phyloP scores from a whole-genome alignment of 2,329 filamentous ascomycete genomes.

The Colletotrichum cuscutae region DNA sequence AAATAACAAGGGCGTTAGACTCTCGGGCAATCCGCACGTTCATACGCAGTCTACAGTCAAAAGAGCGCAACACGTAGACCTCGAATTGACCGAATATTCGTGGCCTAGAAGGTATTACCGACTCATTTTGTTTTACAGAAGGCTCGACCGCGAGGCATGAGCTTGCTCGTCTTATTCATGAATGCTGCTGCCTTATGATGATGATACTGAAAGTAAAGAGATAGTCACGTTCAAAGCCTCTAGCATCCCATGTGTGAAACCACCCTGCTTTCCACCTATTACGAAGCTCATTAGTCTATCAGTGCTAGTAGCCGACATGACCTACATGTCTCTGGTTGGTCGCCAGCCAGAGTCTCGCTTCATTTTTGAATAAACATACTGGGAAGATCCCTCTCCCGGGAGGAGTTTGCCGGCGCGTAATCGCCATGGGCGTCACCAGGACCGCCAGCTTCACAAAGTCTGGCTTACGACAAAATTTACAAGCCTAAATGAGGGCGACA shows the following conservation, averaged over 20 bases:
- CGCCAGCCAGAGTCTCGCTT: background rate
- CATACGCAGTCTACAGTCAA: background rate
- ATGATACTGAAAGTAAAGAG: background rate
- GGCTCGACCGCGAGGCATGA: background rate
- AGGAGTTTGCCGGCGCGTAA: too few species aligned
- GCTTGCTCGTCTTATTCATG: background rate
- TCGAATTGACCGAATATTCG: background rate
- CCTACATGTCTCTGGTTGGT: background rate
- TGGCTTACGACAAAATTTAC: background rate
- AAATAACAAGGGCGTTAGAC: rapidly evolving
- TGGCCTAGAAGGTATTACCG: background rate
- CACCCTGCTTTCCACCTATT: background rate
- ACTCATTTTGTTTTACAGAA: background rate
- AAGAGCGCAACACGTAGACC: background rate
- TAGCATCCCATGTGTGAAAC: background rate
- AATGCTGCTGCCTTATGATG: background rate
- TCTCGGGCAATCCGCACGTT: background rate
- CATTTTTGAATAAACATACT: background rate
- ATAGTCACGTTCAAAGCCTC: background rate
- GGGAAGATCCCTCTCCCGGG: background rate
- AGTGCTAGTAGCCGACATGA: background rate
- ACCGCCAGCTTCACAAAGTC: background rate
- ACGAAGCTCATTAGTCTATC: background rate
- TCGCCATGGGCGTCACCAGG: background rate
- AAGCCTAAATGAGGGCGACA: background rate